A percentile compares a stretch with the other conserved stretches of the same genome.
These are phyloP conservation scores for Aspergillus piperis DNA, from an alignment of 2,329 filamentous ascomycete species.

Conservation along the genomic window DNA sequence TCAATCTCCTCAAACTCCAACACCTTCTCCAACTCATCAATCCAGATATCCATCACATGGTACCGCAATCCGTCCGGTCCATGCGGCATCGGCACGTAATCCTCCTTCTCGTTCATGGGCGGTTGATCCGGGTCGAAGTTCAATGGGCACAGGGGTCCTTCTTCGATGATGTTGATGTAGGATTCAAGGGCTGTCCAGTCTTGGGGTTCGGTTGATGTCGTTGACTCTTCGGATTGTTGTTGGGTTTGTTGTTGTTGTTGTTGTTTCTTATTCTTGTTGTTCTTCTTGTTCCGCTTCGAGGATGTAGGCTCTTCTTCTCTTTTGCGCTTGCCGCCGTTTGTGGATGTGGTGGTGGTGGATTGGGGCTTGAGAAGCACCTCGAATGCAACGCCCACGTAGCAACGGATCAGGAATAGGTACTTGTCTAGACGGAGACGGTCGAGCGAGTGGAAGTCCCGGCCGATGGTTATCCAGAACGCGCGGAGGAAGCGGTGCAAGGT, in stretches of 20 bases:
- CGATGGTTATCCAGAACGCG: conserved; percentile 72
- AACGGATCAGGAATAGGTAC: conserved; percentile 80
- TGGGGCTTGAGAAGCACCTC: conserved; percentile 38
- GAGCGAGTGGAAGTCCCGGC: conserved; percentile 68
- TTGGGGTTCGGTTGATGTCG: conserved; percentile 18
- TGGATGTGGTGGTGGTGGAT: background rate
- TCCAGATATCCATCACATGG: conserved; percentile 86
- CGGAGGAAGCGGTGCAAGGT: conserved; percentile 53
- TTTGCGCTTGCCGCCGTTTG: conserved; percentile 31
- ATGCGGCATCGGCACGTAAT: conserved; percentile 48
- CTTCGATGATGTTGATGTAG: conserved; percentile 43
- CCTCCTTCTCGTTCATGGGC: conserved; percentile 27
- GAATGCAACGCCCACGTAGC: conserved; percentile 74
- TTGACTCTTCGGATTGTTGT: conserved; percentile 19
- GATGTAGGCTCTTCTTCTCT: conserved; percentile 27
- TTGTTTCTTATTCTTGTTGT: conserved; percentile 33
- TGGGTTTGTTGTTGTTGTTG: conserved; percentile 8
- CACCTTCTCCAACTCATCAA: conserved; percentile 81
- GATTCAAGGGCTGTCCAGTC: conserved; percentile 36
- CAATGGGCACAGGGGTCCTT: conserved; percentile 42
- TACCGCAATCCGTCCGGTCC: conserved; percentile 82
- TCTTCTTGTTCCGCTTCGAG: conserved; percentile 22
- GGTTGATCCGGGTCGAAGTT: conserved; percentile 42
- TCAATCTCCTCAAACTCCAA: conserved; percentile 52
- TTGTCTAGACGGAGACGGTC: conserved; percentile 86